Percentiles rank a stretch among this genome's conserved stretches.
phyloP scores from a whole-genome alignment of 768 basidiomycete genomes.

The Boletus sensibilis region DNA sequence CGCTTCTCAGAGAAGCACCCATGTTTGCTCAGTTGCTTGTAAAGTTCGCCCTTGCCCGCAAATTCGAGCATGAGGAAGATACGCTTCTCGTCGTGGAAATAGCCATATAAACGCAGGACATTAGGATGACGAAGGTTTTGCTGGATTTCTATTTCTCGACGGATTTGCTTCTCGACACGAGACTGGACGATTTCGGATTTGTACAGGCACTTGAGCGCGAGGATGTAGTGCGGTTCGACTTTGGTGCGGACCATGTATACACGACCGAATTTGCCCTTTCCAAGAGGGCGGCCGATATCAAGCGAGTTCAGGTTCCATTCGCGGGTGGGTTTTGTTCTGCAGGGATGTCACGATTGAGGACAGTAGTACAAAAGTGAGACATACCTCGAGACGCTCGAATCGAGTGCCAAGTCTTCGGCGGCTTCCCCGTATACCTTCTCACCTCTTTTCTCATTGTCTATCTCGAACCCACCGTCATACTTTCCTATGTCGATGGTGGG shows the following conservation, averaged over 20 bases:
- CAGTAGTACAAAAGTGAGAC: constrained; percentile 20
- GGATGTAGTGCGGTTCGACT: constrained; percentile 81
- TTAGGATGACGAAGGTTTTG: constrained; percentile 95
- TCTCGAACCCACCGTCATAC: constrained; percentile 97
- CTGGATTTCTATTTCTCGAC: constrained; percentile 98
- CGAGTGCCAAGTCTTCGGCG: constrained; percentile 77
- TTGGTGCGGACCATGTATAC: constrained; percentile 99
- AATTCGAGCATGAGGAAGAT: constrained; percentile 99
- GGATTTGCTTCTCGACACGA: constrained; percentile 93
- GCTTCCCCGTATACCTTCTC: constrained; percentile 73
- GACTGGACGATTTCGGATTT: constrained; percentile 93
- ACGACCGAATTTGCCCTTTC: constrained; percentile 99
- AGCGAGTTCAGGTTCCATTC: constrained; percentile 87
- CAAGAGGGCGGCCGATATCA: constrained; percentile 92
- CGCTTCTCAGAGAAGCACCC: constrained; percentile 88
- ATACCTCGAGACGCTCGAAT: constrained; percentile 73
- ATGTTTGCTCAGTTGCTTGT: constrained; percentile 88
- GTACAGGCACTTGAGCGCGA: constrained; percentile 95
- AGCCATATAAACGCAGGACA: constrained; percentile 91
- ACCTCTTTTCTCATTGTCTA: constrained; percentile 80
- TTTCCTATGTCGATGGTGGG: constrained; percentile 69
- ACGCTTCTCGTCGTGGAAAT: constrained; percentile 97
- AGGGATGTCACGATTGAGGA: not conserved
- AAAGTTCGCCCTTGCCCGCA: constrained; percentile 94
- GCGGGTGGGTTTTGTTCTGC: constrained; percentile 69